These are phyloP conservation scores for Crithidia sp. DNA, from an alignment of 208 protist genomes.

Conservation along the genomic window DNA sequence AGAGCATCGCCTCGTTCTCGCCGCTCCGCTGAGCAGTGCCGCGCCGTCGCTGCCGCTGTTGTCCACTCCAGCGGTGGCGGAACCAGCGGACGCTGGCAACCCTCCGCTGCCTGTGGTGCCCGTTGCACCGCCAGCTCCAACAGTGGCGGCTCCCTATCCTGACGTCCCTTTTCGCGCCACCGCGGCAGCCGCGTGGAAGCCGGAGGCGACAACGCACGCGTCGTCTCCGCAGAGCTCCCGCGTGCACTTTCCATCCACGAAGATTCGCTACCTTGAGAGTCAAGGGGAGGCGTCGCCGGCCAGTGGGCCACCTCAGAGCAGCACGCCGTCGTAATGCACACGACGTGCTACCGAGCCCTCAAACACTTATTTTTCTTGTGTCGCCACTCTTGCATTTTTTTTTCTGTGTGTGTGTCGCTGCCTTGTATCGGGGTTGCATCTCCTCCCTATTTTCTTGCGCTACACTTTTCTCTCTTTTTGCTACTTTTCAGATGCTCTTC, in stretches of 20 bases:
- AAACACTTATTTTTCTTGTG: neutral
- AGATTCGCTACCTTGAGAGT: conserved; percentile 20
- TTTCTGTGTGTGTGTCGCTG: conserved; percentile 1
- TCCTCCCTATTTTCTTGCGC: conserved; percentile 11
- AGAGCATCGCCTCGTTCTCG: neutral
- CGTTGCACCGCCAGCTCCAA: neutral
- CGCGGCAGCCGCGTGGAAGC: neutral
- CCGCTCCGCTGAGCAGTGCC: neutral
- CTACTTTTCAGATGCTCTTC: neutral
- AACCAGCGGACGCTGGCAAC: neutral
- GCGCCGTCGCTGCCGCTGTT: neutral
- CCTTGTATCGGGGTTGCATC: conserved; percentile 3
- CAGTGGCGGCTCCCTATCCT: conserved; percentile 2
- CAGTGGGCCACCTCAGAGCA: neutral
- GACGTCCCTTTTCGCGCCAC: neutral
- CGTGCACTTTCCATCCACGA: conserved; percentile 32
- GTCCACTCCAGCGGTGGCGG: neutral
- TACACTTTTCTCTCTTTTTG: conserved; percentile 12
- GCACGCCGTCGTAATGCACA: neutral
- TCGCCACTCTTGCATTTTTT: conserved; percentile 3
- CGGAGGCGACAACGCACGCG: neutral
- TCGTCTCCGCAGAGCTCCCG: conserved; percentile 2
- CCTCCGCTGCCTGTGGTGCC: neutral
- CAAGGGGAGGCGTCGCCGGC: neutral
- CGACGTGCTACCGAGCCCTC: too few species aligned